Conservation (phyloP, 1,139 yeast species). For the Blastobotrys petasosporus region DNA sequence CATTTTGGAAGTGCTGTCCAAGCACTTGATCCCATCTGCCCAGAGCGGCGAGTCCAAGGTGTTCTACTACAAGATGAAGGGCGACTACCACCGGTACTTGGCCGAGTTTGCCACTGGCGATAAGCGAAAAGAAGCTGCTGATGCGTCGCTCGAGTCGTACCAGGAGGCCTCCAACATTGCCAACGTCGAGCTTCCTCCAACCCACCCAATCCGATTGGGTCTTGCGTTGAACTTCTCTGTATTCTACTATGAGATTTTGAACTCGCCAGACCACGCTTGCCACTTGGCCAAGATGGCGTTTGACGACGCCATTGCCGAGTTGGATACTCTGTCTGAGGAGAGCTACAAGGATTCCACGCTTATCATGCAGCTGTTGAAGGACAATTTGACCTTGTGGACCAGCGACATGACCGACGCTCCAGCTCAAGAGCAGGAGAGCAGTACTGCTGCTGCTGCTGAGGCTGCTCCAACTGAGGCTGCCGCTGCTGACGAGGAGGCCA, state of each 20-base stretch:
- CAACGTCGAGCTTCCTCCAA: constrained; percentile 93
- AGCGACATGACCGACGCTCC: constrained; percentile 89
- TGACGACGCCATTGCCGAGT: constrained; percentile 98
- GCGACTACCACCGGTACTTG: constrained; percentile 98
- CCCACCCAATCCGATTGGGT: constrained; percentile 98
- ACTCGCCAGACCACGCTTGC: constrained; percentile 98
- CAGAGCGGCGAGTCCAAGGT: constrained; percentile 97
- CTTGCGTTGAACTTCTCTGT: constrained; percentile 97
- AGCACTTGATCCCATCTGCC: constrained; percentile 89
- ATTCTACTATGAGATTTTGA: constrained; percentile 95
- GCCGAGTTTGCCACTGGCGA: constrained; percentile 94
- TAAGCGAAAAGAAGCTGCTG: constrained; percentile 89
- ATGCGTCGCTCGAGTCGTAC: constrained; percentile 88
- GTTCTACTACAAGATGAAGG: constrained; percentile 98
- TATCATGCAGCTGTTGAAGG: constrained; percentile 97
- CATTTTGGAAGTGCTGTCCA: constrained; percentile 77
- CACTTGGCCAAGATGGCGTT: constrained; percentile 98
- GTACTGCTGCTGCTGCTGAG: constrained; percentile 8
- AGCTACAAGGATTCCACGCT: constrained; percentile 97
- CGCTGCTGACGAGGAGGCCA: constrained; percentile 3
- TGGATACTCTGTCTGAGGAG: constrained; percentile 95
- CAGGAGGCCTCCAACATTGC: constrained; percentile 96
- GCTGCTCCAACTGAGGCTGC: constrained; percentile 15
- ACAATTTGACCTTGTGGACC: constrained; percentile 97
- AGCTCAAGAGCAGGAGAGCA: constrained; percentile 40